Evolutionary conservation across 1,139 yeast genomes (phyloP), one percentile per base, ranked within the genome.

Genomic region (Nakaseomyces sp.): DNA sequence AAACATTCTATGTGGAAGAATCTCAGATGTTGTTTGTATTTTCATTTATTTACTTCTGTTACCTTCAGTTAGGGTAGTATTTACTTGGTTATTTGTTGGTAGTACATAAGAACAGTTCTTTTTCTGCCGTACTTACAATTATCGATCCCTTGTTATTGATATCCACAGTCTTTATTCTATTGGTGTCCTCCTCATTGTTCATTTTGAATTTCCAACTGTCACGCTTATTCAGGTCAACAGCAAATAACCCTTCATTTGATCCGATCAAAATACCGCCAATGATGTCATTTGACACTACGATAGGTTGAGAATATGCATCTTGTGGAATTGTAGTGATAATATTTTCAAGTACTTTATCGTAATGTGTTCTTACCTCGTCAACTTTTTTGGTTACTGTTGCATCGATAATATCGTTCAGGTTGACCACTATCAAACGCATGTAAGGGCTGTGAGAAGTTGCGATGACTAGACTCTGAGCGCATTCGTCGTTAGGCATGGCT

Each of bases 381-480:
- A 4, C n/a, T 9, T n/a, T 17, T 16, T 17, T 8, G 17, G 12
- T 24, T 9, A 13, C 18, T 7, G n/a, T 32, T 9, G 15, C 24
- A 20, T 32, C 25, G 13, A 9, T 12, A n/a, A 35, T n/a, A 20
- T 35, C 28, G 5, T 22, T 19, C 4, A 35, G 4, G 17, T 68
- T 55, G 0, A 77, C 69, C 0, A 79, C 59, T 2, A 84, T 70
- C 9, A 83, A 54, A 49, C 94, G 64, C 85, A 83, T 78, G 55
- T 70, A 81, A 2, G 95, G 95, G 24, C 76, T 74, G 53, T 84
- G 91, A 1, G 88, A 79, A 0, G 95, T 85, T 0, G 79, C 86
- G 1, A 79, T 72, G 0, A 77, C 76, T 16, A 77, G 52, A 4
- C 56, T 47, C 12, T 47, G 43, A 9, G 57, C 50, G 49, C 49